Evolutionary conservation across 106 monocot genomes (phyloP), one percentile per base, ranked within the genome.

Genomic region (Vanilla planifolia): DNA sequence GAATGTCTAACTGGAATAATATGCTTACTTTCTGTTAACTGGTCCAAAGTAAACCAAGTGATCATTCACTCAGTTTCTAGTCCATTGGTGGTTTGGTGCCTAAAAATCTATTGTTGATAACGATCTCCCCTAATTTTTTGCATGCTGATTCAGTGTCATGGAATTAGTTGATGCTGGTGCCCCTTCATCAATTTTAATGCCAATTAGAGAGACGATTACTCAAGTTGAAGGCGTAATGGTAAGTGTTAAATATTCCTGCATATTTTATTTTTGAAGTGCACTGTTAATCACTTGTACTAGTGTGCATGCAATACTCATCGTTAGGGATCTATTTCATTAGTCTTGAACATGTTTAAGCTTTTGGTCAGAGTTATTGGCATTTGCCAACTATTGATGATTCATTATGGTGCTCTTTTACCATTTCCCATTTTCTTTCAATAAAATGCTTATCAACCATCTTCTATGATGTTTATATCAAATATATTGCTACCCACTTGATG

Each of bases 111-210:
- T n/a, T n/a, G n/a, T n/a, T n/a, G n/a, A n/a, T n/a, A n/a, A 37
- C 37, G 7, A 37, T 10, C 7, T 37, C 37, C 19, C 21, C 41
- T 53, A 19, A 66, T 13, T 37, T 9, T 22, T 3, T 39, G 17
- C 35, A 37, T 64, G 23, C 15, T 44, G 16, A 43, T 56, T 14
- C 53, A 95, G 94, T 84, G 63, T 86, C 51, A 65, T 83, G 70
- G 94, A 95, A 61, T 63, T 95, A 51, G 86, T 84, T 71, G 89
- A 95, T 79, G 89, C 94, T 76, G 94, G 73, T 34, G 80, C 86
- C 7, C 78, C 86, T 7, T 59, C 33, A 16, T 55, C 77, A 32
- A n/a, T 73, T 57, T 71, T 95, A 60, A 70, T 58, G 13, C 86
- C 89, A 15, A 86, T 95, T 45, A 86, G 71, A 67, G 48, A 76